Percentiles rank a stretch among this genome's conserved stretches.
These are phyloP conservation scores for Eutrema heterophyllum DNA, from an alignment of 345 rosid species.

Conservation along the genomic window DNA sequence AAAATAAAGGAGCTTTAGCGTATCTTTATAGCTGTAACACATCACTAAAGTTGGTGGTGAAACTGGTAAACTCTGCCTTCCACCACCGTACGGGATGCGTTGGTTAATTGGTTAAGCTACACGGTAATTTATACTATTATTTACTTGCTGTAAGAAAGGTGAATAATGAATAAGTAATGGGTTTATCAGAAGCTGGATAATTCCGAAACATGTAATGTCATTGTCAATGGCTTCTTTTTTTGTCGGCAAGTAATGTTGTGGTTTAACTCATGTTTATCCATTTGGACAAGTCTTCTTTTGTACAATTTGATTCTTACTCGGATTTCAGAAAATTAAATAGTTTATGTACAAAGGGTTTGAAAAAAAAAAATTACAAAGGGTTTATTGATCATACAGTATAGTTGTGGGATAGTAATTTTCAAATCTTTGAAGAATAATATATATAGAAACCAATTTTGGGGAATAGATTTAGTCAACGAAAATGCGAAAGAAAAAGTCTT, in stretches of 20 bases:
- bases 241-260: constrained; percentile 15
- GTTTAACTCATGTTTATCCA: constrained; percentile 21
- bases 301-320: background rate
- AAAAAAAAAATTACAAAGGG: too few relatives aligned
- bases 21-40: constrained; percentile 2
- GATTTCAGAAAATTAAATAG: background rate
- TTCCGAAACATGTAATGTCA: constrained; percentile 10
- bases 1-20: background rate
- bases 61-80: background rate
- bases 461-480: too few relatives aligned
- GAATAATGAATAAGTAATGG: background rate
- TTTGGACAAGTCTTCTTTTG: background rate
- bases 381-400: too few relatives aligned
- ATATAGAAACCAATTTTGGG: too few relatives aligned
- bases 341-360: background rate
- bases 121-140: background rate
- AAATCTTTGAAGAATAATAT: too few relatives aligned
- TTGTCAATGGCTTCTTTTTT: constrained; percentile 9
- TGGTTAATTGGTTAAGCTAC: background rate
- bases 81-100: constrained; percentile 1
- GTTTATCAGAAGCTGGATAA: background rate
- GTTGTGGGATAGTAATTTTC: too few relatives aligned
- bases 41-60: constrained; percentile 3
- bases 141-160: background rate
- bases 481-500: too few relatives aligned